Evolutionary conservation across 148 eudicot genomes (phyloP), one percentile per base, ranked within the genome.

Genomic region (Silene uniflora): DNA sequence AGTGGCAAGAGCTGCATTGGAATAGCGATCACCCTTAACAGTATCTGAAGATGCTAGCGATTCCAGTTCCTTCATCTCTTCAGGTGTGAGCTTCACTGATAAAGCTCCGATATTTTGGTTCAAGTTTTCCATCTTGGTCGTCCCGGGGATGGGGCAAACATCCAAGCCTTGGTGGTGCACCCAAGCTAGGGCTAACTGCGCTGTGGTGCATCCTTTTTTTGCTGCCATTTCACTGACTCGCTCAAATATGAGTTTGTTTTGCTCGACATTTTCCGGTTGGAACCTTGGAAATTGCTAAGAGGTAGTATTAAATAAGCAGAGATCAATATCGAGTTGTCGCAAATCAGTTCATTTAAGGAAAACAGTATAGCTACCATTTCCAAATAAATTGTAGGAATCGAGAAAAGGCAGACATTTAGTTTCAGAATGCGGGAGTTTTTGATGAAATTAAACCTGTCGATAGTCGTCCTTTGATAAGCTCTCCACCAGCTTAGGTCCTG

Each of bases 111-210:
- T 78, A 63, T 85, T 85, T 46, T 85, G 84, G 27, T 83, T 71
- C 2, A 85, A 75, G 73, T 85, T 85, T 47, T 77, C 84, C 17
- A 78, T 78, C 84, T 73, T 80, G 35, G 85, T 85, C 49, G 88
- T 85, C 16, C 88, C 88, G 0, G 88, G 88, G 5, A 85, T 85
- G 5, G 85, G 88, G 64, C 85, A 83, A 4, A 85, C 84, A 44
- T 83, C 84, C 6, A 68, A 58, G 0, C 84, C 88, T 18, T 80
- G 84, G 71, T 85, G 85, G 62, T 83, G 84, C 23, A 85, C 82
- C 84, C 88, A 85, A 0, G 78, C 85, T 13, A 85, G 84, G 0
- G 84, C 82, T 59, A 85, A 46, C 59, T 80, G 85, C 16, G 80
- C 77, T 10, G 85, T 71, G 18, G 87, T 85, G 75, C 87, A 85